Percentiles rank a stretch among this genome's conserved stretches.
Conservation (phyloP, 2,329 filamentous ascomycete species). For the Ceratocystis papillata region DNA sequence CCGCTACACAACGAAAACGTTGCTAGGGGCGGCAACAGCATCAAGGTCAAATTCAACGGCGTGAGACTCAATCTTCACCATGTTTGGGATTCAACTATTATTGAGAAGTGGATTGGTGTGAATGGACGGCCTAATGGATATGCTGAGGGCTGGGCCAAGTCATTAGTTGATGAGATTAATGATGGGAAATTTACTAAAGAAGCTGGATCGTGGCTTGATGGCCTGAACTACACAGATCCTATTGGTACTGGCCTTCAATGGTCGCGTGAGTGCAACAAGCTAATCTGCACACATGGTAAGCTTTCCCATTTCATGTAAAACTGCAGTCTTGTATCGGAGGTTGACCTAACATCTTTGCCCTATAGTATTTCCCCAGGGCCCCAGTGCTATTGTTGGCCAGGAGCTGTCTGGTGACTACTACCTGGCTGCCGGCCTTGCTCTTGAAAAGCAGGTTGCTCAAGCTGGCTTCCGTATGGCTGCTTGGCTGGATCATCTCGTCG, state of each 20-base stretch:
- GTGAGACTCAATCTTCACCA: constrained; percentile 54
- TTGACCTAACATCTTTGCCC: neutral
- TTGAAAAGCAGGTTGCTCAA: constrained; percentile 56
- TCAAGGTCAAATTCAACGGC: constrained; percentile 51
- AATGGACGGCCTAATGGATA: constrained; percentile 40
- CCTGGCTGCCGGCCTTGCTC: constrained; percentile 49
- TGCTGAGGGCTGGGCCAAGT: constrained; percentile 46
- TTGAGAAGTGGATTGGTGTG: constrained; percentile 53
- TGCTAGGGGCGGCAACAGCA: constrained; percentile 55
- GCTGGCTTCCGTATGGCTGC: constrained; percentile 58
- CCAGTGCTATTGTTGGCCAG: constrained; percentile 45
- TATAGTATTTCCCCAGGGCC: constrained; percentile 51
- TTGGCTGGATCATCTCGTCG: constrained; percentile 54
- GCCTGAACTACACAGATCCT: constrained; percentile 45
- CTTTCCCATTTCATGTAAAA: constrained; percentile 15
- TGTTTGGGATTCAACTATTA: constrained; percentile 62
- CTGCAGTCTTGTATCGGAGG: neutral
- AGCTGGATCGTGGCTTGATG: constrained; percentile 45
- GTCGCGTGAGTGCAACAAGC: constrained; percentile 52
- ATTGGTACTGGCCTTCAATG: constrained; percentile 49
- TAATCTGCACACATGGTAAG: constrained; percentile 52
- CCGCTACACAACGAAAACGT: constrained; percentile 56
- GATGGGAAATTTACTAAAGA: constrained; percentile 44
- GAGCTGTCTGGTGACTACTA: constrained; percentile 56
- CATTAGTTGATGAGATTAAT: constrained; percentile 44